These are phyloP conservation scores for Przewalskia tangutica DNA, from an alignment of 257 asterid genomes.

Conservation along the genomic window DNA sequence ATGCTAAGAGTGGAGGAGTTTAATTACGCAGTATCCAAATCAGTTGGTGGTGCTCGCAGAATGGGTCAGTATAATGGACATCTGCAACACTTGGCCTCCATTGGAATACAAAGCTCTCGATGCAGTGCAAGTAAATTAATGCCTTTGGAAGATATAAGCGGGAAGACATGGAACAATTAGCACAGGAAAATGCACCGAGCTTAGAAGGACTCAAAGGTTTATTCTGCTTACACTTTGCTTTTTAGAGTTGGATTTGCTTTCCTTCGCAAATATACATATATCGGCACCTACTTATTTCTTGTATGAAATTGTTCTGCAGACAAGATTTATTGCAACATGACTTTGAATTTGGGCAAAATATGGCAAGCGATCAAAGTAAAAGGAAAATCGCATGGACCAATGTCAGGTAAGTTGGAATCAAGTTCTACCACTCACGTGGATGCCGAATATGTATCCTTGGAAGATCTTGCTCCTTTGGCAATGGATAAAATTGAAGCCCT, in stretches of 20 bases:
- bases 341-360: constrained; percentile 18
- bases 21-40: constrained; percentile 83
- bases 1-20: constrained; percentile 55
- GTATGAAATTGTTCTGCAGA: constrained; percentile 29
- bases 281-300: not conserved
- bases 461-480: constrained; percentile 93
- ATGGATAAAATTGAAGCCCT: constrained; percentile 82
- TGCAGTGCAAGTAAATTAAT: constrained; percentile 88
- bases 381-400: constrained; percentile 15
- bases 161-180: constrained; percentile 75
- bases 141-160: constrained; percentile 92
- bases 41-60: constrained; percentile 96
- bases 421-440: constrained; percentile 26
- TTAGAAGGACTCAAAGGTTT: constrained; percentile 66
- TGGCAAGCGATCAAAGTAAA: constrained; percentile 18
- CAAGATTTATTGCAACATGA: constrained; percentile 32
- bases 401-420: constrained; percentile 20
- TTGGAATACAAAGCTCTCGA: constrained; percentile 87
- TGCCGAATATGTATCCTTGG: constrained; percentile 63
- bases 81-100: constrained; percentile 78
- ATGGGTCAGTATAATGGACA: constrained; percentile 85
- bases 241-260: not conserved
- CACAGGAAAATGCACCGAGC: constrained; percentile 56
- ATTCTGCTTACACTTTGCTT: not conserved
- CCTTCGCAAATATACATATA: not conserved